phyloP scores from a whole-genome alignment of 345 rosid genomes.

The Salix brachista region DNA sequence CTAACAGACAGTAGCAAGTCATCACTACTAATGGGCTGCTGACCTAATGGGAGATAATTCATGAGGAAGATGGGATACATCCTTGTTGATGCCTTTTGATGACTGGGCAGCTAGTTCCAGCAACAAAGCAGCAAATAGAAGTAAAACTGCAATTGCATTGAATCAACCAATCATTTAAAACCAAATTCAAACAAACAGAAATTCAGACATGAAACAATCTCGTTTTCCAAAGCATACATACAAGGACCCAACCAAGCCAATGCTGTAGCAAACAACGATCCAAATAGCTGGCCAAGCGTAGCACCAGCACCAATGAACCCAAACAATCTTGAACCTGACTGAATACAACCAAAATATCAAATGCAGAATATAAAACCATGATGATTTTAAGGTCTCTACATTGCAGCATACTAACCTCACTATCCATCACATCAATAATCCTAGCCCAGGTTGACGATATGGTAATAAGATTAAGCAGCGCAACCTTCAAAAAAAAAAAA shows the following conservation, averaged over 20 bases:
- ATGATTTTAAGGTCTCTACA: background rate
- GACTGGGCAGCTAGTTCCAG: slow-evolving; percentile 91
- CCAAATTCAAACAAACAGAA: slow-evolving; percentile 12
- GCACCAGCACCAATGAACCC: slow-evolving; percentile 98
- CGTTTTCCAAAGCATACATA: slow-evolving; percentile 30
- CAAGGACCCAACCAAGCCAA: slow-evolving; percentile 93
- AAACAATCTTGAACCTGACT: slow-evolving; percentile 97
- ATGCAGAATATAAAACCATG: slow-evolving; percentile 12
- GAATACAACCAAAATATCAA: slow-evolving; percentile 38
- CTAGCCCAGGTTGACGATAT: slow-evolving; percentile 98
- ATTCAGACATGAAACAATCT: slow-evolving; percentile 6
- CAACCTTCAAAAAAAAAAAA: slow-evolving; percentile 47
- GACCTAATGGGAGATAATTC: slow-evolving; percentile 71
- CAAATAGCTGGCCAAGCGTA: slow-evolving; percentile 93
- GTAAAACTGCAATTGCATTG: slow-evolving; percentile 56
- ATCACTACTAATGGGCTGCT: slow-evolving; percentile 2
- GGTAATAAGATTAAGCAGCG: slow-evolving; percentile 82
- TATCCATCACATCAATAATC: slow-evolving; percentile 87
- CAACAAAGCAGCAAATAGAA: slow-evolving; percentile 75
- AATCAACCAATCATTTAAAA: slow-evolving; percentile 13
- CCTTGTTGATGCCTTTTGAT: slow-evolving; percentile 71
- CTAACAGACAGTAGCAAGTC: background rate
- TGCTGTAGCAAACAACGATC: slow-evolving; percentile 76
- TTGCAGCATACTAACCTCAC: slow-evolving; percentile 53
- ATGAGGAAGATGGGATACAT: slow-evolving; percentile 47